Base-by-base conservation (phyloP, 257 asterid species). In the Leptodermis oblonga region DNA sequence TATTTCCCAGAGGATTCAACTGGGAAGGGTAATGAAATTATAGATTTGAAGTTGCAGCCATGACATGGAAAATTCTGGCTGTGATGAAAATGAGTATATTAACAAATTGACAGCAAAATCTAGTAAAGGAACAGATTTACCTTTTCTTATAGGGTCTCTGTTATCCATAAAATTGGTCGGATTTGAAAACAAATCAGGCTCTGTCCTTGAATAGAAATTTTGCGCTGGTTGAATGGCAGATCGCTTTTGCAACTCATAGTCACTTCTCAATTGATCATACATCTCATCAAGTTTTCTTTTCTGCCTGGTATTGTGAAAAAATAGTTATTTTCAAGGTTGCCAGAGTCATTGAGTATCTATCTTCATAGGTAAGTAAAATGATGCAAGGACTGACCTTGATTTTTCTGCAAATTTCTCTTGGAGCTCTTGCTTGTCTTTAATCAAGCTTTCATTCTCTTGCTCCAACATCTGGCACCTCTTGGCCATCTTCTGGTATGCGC, bases 261-360 rank as follows among this genome's bases (percentile, higher is more conserved):
- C 99, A 41, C 77, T 86, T 83, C 92, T 86, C 79, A 89, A 83
- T 79, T 86, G 90, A 82, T 93, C 99, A 61, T 93, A 93, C 95
- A 93, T 90, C 69, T 93, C 99, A 70, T 93, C 99, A n/a, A 93
- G 96, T 78, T 93, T 93, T 77, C 98, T 86, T 77, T 93, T 93
- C 79, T 93, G 99, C 87, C 97, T 93, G 94, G 61, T 36, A 75
- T 75, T 31, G 36, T 22, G 31, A 22, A 64, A 61, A 15, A 55
- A 74, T 75, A 49, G 75, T n/a, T 30, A 22, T 60, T 30, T 46
- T 58, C 74, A 79, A 72, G 64, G 70, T 52, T 70, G 65, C 41
- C 51, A 33, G 11, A 75, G 49, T 7, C 55, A 49, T 36, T 41
- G 20, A 37, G n/a, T 23, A 31, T 12, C 41, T 54, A 31, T 18